Base-by-base conservation (phyloP, 2,329 filamentous ascomycete species). In the Epichloe elymi region DNA sequence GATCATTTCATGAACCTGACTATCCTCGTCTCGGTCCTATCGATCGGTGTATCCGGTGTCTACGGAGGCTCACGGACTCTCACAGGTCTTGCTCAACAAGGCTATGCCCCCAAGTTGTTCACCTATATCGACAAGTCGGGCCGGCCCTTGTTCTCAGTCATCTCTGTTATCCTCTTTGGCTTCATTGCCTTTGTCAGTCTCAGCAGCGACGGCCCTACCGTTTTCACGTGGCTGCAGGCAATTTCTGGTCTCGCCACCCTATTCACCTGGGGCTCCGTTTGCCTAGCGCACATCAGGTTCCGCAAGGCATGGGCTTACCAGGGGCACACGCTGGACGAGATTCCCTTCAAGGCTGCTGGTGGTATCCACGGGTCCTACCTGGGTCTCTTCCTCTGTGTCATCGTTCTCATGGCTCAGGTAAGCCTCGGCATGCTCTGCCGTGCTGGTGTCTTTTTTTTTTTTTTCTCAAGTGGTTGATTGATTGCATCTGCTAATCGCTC, bases 201-300 rank as follows among this genome's bases (percentile, higher is more conserved):
- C 2, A 62, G 63, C 5, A 62, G 70, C 3, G 61, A 65, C 3
- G 76, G 76, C 48, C 62, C 65, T 20, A 65, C 66, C 2, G 74
- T 82, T 37, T 81, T 84, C 56, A 70, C 75, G 59, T 84, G 80
- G 80, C 74, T 85, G 12, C 71, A 78, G 23, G 75, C 80, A 17
- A 68, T 83, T n/a, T 82, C 79, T 2, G 79, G 77, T 55, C 72
- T 83, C 11, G 74, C 75, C 11, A 74, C 76, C 45, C 73, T 84
- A 53, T 83, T 82, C 63, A 78, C 79, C 39, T 85, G 80, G 80
- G 79, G 74, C 41, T 79, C 75, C 50, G 79, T 85, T 57, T 82
- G 78, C 63, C 61, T 80, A 17, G 74, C 77, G 3, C 80, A 84
- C 61, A 81, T 84, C 60, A 79, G 80, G 46, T 84, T 83, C 73